Percentiles rank a stretch among this genome's conserved stretches.
These are phyloP conservation scores for Colletotrichum simmondsii DNA, from an alignment of 2,329 filamentous ascomycete species.

Conservation along the genomic window DNA sequence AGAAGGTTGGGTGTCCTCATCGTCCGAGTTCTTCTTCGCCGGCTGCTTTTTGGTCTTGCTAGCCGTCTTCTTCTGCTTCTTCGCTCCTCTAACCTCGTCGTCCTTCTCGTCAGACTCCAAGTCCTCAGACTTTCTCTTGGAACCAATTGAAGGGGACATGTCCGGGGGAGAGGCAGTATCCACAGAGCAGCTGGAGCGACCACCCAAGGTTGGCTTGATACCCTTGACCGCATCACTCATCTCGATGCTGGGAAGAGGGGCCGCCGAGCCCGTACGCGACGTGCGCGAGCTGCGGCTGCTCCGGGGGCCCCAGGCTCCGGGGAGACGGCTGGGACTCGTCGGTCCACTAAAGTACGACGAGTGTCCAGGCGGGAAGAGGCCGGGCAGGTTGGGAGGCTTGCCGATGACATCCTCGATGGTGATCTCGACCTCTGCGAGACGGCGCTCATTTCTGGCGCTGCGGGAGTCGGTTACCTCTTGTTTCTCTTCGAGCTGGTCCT, in stretches of 20 bases:
- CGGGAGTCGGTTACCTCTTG: slow-evolving; percentile 14
- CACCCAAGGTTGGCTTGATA: background rate
- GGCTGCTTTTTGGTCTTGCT: background rate
- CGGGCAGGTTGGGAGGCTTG: background rate
- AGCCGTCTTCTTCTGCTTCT: background rate
- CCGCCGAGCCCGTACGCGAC: background rate
- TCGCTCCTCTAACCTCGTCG: background rate
- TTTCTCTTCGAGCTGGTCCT: slow-evolving; percentile 6
- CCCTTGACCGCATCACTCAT: background rate
- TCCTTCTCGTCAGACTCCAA: background rate
- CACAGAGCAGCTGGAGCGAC: background rate
- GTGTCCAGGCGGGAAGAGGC: background rate
- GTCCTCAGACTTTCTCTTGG: background rate
- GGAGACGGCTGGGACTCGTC: background rate
- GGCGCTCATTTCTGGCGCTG: slow-evolving; percentile 7
- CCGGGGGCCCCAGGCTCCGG: background rate
- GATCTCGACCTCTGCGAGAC: background rate
- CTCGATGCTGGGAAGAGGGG: background rate
- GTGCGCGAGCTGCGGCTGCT: background rate
- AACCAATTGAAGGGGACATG: background rate
- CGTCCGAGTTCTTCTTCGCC: background rate
- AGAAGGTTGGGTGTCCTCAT: background rate
- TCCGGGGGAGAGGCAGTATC: no score
- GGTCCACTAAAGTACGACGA: background rate
- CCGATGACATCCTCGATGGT: background rate